Base-by-base conservation (phyloP, 352 stramenopile genomes). In the Pythium apleroticum region DNA sequence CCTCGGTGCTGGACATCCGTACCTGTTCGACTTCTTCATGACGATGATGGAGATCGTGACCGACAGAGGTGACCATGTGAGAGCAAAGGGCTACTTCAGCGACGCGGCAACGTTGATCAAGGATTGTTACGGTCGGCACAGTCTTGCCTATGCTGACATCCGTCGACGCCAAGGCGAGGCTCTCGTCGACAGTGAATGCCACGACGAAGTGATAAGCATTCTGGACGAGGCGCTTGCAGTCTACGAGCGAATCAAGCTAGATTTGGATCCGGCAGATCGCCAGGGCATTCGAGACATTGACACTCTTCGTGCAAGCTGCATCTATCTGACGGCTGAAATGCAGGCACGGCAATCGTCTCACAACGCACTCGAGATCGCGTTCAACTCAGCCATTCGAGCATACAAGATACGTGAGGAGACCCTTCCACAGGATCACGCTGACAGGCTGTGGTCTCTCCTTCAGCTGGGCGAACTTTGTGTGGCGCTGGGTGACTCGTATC, bases 191-290 rank as follows among this genome's bases (percentile, higher is more conserved):
- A 48, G 53, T 28, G 63, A 55, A 10, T 9, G 17, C 35, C 10
- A 41, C n/a, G 74, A 85, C 11, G 69, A 83, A 41, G 72, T 76
- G 9, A 62, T 76, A 9, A 73, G 72, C 1, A 60, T 92, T 0
- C 53, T 89, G 14, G 78, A 90, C 64, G 84, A 92, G 17, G 73
- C 78, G 0, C 65, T 86, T 20, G 64, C 61, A 14, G 64, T 89
- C 2, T 90, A 90, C 57, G 80, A 89, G 35, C 70, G 61, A 9
- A 64, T 88, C 35, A 37, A 63, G 11, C 57, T 70, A 57, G 59
- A 59, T 14, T 65, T 60, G 17, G 52, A 69, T 11, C 58, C 33
- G 2, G 25, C 52, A 0, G 52, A 80, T 31, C 0, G n/a, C 9
- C 28, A 30, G 3, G 12, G 63, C 2, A 30, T 59, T 12, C 27